Evolutionary conservation across 306 rosid species (phyloP).

Genomic region (Macrotyloma uniflorum): DNA sequence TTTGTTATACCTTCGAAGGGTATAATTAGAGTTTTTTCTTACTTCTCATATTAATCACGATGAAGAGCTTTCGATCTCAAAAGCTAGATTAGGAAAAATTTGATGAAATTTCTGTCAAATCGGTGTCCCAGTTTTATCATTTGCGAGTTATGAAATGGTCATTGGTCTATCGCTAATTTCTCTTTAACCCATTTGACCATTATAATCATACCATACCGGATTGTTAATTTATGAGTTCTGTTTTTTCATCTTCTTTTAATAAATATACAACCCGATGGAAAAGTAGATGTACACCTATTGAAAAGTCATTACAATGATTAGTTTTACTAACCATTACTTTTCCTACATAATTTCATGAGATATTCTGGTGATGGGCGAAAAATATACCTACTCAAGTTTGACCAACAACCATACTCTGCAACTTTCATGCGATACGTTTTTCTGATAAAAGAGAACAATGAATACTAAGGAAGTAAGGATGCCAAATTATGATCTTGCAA

Average conservation of each 20-base stretch:
- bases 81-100: constrained; percentile 31
- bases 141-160: constrained; percentile 21
- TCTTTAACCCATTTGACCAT: background rate
- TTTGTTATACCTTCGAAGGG: constrained; percentile 45
- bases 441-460: background rate
- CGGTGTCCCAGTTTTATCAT: constrained; percentile 26
- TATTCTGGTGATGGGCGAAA: background rate
- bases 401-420: background rate
- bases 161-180: background rate
- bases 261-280: background rate
- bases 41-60: constrained; percentile 19
- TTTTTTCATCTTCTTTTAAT: background rate
- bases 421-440: background rate
- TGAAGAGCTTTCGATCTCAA: constrained; percentile 29
- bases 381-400: constrained; percentile 34
- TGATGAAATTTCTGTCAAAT: constrained; percentile 34
- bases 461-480: background rate
- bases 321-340: background rate
- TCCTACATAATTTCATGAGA: background rate
- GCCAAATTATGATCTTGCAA: constrained; percentile 24
- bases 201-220: constrained; percentile 2
- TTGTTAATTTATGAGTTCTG: background rate
- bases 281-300: background rate
- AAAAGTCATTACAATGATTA: background rate
- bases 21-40: constrained; percentile 26